A percentile compares a stretch with the other conserved stretches of the same genome.
Conservation (phyloP, 1,139 yeast genomes). For the Protomyces inouyei region DNA sequence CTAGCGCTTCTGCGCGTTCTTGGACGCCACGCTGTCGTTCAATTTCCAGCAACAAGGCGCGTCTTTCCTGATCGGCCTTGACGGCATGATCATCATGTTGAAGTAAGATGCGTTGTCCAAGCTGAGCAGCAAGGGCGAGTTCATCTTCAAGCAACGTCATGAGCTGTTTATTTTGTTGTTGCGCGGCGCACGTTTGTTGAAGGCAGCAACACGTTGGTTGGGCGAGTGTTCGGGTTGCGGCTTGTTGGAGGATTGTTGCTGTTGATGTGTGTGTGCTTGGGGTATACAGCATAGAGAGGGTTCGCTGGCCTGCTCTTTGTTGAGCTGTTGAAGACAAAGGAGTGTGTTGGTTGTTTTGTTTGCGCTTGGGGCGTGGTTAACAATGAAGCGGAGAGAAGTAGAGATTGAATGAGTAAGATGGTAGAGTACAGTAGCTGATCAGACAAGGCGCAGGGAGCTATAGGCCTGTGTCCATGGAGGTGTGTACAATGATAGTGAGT, state of each 20-base stretch:
- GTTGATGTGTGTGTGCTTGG: not conserved
- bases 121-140: constrained; percentile 10
- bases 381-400: no score
- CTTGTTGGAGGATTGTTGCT: not conserved
- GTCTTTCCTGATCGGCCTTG: constrained; percentile 1
- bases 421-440: no score
- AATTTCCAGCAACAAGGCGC: constrained; percentile 2
- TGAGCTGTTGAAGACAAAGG: no score
- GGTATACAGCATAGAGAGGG: not conserved
- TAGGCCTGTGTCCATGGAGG: no score
- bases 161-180: constrained; percentile 3
- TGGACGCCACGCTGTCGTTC: constrained; percentile 6
- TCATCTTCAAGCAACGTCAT: constrained; percentile 13
- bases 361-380: no score
- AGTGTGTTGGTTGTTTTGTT: no score
- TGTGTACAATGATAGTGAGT: no score
- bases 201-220: constrained; percentile 14
- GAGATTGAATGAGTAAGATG: no score
- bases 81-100: constrained; percentile 6
- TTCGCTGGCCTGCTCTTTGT: not conserved
- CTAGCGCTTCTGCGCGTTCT: constrained; percentile 12
- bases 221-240: not conserved
- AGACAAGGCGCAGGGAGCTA: no score
- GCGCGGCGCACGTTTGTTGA: not conserved
- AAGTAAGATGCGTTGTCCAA: constrained; percentile 6